Conservation (phyloP, 2,329 filamentous ascomycete species). For the Samsoniella hepiali region DNA sequence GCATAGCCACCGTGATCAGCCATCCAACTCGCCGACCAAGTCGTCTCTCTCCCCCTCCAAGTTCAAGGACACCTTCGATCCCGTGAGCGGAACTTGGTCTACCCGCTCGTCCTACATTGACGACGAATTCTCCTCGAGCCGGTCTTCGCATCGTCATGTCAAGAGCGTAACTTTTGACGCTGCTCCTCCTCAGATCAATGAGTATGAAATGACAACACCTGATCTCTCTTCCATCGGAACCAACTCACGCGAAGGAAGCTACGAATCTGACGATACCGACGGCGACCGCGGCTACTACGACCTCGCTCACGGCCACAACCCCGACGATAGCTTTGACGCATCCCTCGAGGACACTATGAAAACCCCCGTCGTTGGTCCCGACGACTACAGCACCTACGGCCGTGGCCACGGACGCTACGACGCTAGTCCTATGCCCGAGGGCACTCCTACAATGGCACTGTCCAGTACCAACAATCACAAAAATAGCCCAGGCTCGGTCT, state of each 20-base stretch:
- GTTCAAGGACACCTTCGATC: slow-evolving; percentile 67
- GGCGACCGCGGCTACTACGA: slow-evolving; percentile 66
- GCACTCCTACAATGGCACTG: slow-evolving; percentile 38
- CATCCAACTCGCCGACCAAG: slow-evolving; percentile 72
- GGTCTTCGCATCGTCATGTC: slow-evolving; percentile 73
- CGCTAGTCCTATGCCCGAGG: slow-evolving; percentile 64
- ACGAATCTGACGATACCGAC: slow-evolving; percentile 76
- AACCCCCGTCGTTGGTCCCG: slow-evolving; percentile 94
- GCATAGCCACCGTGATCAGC: slow-evolving; percentile 56
- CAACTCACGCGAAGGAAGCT: slow-evolving; percentile 89
- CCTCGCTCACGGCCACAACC: slow-evolving; percentile 39
- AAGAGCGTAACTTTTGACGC: slow-evolving; percentile 98
- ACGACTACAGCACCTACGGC: slow-evolving; percentile 70
- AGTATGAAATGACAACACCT: slow-evolving; percentile 97
- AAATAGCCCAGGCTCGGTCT: slow-evolving; percentile 66
- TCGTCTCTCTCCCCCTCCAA: slow-evolving; percentile 74
- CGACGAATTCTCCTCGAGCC: slow-evolving; percentile 59
- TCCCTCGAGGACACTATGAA: slow-evolving; percentile 95
- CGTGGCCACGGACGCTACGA: slow-evolving; percentile 49
- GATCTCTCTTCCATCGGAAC: slow-evolving; percentile 90
- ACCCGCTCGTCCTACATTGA: slow-evolving; percentile 60
- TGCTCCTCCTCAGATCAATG: slow-evolving; percentile 89
- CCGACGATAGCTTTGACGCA: slow-evolving; percentile 90
- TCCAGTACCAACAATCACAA: slow-evolving; percentile 51
- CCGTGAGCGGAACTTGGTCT: slow-evolving; percentile 65